Evolutionary conservation across 2,329 filamentous ascomycete species (phyloP).

Genomic region (Cercospora sp.): DNA sequence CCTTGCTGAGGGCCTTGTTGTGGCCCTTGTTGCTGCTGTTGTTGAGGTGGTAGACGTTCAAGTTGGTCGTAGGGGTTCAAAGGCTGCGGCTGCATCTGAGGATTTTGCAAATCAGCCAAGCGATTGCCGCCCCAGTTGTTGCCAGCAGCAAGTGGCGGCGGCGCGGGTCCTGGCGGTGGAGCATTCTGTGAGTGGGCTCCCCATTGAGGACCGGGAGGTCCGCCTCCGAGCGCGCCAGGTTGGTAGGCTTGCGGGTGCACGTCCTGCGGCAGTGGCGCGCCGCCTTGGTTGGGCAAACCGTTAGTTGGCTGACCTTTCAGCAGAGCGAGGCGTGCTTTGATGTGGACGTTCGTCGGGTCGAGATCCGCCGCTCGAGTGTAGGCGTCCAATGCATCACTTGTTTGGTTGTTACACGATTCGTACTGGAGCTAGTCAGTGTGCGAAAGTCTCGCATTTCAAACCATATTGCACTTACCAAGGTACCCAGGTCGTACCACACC

Average conservation of each 20-base stretch:
- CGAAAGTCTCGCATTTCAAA: not conserved
- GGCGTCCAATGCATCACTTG: conserved; percentile 90
- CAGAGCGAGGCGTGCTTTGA: conserved; percentile 89
- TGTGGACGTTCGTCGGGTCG: conserved; percentile 89
- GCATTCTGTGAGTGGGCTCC: conserved; percentile 69
- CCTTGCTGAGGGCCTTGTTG: conserved; percentile 25
- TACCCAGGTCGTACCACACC: conserved; percentile 98
- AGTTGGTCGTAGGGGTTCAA: conserved; percentile 80
- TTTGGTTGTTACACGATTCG: conserved; percentile 98
- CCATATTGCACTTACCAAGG: conserved; percentile 65
- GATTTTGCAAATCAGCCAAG: conserved; percentile 73
- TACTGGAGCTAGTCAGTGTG: conserved; percentile 61
- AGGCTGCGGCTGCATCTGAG: conserved; percentile 61
- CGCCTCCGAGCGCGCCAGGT: conserved; percentile 70
- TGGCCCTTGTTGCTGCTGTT: conserved; percentile 66
- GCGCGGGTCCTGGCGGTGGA: conserved; percentile 64
- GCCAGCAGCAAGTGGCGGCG: conserved; percentile 50
- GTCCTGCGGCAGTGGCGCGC: conserved; percentile 87
- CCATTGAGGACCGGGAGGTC: conserved; percentile 86
- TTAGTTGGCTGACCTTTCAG: conserved; percentile 73
- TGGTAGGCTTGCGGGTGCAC: conserved; percentile 95
- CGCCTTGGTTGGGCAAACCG: conserved; percentile 68
- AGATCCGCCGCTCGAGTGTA: conserved; percentile 93
- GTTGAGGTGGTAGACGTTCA: conserved; percentile 67
- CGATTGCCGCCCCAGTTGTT: conserved; percentile 66